Evolutionary conservation across 768 basidiomycete genomes (phyloP), one percentile per base, ranked within the genome.

Genomic region (Antrodiella citrinella): DNA sequence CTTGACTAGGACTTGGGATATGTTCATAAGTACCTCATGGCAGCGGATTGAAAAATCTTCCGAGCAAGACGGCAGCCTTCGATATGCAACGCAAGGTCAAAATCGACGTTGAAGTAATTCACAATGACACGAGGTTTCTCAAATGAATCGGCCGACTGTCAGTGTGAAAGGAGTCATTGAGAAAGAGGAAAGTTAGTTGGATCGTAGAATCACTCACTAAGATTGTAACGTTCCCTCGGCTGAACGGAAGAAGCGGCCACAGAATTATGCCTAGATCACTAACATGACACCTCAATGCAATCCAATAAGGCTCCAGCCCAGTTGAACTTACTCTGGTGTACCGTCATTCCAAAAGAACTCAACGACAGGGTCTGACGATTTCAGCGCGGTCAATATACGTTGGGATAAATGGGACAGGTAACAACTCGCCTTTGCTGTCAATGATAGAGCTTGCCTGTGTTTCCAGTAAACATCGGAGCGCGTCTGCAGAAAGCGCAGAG

Each of bases 181-280:
- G n/a, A 35, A 15, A 35, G 30, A 7, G 15, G 30, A 15, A 35
- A 15, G 30, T 35, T 35, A 41, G 3, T 45, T 5, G 13, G 40
- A 22, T 18, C 41, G 24, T 26, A 18, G 47, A 15, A 42, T 21
- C 15, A n/a, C 63, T 26, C 26, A 77, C 75, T 4, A 63, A 71
- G 55, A 78, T 73, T 45, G 64, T 65, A 23, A 79, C 73, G n/a
- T 57, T 69, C 4, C 79, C 79, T 21, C 78, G 63, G 60, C 73
- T 73, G 64, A 79, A 80, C 1, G 78, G 78, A 3, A 81, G 67
- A 15, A 81, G 67, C 48, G 71, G 70, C 78, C 79, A 81, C 63
- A 72, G 68, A 50, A 69, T 65, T 45, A 80, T 70, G 1, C 77
- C 77, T 13, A 78, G 51, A 7, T 62, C 68, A 45, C 73, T 75